These are phyloP conservation scores for Arthroderma uncinatum DNA, from an alignment of 2,329 filamentous ascomycete genomes.

Conservation along the genomic window DNA sequence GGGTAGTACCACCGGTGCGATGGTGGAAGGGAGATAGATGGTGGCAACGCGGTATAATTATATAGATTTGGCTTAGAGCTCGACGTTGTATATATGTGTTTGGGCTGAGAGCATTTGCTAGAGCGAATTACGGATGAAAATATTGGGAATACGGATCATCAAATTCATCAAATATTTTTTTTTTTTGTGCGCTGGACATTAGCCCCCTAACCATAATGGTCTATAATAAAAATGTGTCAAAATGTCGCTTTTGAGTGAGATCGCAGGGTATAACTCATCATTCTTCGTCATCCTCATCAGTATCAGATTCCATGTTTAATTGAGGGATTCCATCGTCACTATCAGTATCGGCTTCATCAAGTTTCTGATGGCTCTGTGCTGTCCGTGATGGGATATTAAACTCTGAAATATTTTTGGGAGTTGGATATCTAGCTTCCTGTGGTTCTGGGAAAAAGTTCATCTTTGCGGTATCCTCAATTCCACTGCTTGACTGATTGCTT, in stretches of 20 bases:
- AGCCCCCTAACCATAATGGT: background rate
- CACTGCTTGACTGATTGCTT: background rate
- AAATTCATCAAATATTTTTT: background rate
- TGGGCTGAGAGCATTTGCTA: too few relatives aligned
- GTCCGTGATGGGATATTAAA: background rate
- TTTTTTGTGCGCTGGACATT: background rate
- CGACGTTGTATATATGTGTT: too few relatives aligned
- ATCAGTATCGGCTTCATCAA: conserved; percentile 24
- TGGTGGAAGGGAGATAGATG: conserved; percentile 49
- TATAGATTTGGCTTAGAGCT: conserved; percentile 14
- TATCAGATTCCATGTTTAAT: conserved; percentile 38
- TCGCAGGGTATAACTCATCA: background rate
- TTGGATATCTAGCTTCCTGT: background rate
- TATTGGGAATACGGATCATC: background rate
- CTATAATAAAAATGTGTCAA: background rate
- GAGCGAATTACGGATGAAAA: background rate
- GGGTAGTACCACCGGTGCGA: conserved; percentile 42
- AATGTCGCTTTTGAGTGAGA: background rate
- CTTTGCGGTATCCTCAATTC: background rate
- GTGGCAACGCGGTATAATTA: conserved; percentile 46
- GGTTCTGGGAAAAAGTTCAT: background rate
- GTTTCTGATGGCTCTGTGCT: too few relatives aligned
- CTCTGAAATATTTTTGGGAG: background rate
- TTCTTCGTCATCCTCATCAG: conserved; percentile 31
- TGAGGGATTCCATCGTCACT: conserved; percentile 42